Evolutionary conservation across 768 basidiomycete species (phyloP).

Genomic region (Russula griseocarnosa): DNA sequence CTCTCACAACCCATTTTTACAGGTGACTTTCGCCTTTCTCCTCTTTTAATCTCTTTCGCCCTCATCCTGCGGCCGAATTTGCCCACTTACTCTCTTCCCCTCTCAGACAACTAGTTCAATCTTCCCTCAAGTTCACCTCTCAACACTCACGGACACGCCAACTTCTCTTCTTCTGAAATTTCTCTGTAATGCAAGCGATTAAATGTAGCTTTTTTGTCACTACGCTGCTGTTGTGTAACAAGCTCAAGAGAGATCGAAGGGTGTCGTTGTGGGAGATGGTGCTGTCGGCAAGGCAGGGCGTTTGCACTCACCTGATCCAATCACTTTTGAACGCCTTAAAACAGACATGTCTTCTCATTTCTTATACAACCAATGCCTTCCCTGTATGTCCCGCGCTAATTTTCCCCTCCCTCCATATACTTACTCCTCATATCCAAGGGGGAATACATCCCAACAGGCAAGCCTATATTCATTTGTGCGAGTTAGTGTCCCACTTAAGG

Average conservation of each 20-base stretch:
- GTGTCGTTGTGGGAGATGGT: conserved; percentile 98
- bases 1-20: neutral
- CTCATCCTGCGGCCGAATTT: conserved; percentile 4
- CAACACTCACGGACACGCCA: conserved; percentile 13
- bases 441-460: conserved; percentile 95
- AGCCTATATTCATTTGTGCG: conserved; percentile 28
- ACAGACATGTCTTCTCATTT: conserved; percentile 97
- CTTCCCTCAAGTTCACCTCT: conserved; percentile 11
- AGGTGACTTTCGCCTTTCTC: neutral
- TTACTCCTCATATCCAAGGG: conserved; percentile 48
- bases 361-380: conserved; percentile 98
- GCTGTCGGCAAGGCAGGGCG: conserved; percentile 89
- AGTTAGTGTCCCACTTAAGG: conserved; percentile 9
- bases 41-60: neutral
- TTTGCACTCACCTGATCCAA: conserved; percentile 3
- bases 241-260: conserved; percentile 45
- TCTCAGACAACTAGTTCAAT: conserved; percentile 4
- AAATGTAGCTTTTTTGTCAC: conserved; percentile 59
- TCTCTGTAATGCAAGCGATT: conserved; percentile 72
- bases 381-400: conserved; percentile 54
- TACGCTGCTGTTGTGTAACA: conserved; percentile 13
- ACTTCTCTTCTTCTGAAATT: neutral
- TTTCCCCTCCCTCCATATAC: conserved; percentile 17
- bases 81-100: neutral
- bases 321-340: conserved; percentile 30